Percentiles rank a stretch among this genome's conserved stretches.
These are phyloP conservation scores for Calocybe gangraenosa DNA, from an alignment of 768 basidiomycete genomes.

Conservation along the genomic window DNA sequence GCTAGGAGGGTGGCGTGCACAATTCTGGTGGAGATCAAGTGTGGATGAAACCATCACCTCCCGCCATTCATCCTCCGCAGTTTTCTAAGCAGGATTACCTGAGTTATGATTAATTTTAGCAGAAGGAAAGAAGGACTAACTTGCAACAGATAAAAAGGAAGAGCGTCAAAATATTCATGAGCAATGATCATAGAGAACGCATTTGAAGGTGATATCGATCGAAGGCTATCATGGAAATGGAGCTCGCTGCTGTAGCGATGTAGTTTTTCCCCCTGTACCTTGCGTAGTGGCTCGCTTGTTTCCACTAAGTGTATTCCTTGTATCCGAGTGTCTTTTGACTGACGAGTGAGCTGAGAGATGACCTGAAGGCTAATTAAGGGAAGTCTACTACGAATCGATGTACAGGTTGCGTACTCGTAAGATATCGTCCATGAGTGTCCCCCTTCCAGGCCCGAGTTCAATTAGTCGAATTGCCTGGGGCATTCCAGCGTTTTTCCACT, in stretches of 20 bases:
- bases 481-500: slow-evolving; percentile 57
- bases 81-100: slow-evolving; percentile 48
- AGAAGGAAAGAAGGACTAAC: slow-evolving; percentile 33
- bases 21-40: slow-evolving; percentile 16
- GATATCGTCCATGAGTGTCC: slow-evolving; percentile 88
- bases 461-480: slow-evolving; percentile 61
- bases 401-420: slow-evolving; percentile 58
- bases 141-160: slow-evolving; percentile 88
- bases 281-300: slow-evolving; percentile 64
- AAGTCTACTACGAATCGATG: neutral
- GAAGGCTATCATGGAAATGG: slow-evolving; percentile 71
- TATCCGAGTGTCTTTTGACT: slow-evolving; percentile 26
- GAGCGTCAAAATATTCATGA: slow-evolving; percentile 96
- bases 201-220: slow-evolving; percentile 52
- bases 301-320: slow-evolving; percentile 74
- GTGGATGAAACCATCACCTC: slow-evolving; percentile 72
- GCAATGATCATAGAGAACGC: slow-evolving; percentile 84
- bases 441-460: slow-evolving; percentile 92
- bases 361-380: slow-evolving; percentile 32
- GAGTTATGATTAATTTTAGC: neutral
- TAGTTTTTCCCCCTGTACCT: slow-evolving; percentile 57
- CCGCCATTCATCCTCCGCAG: slow-evolving; percentile 65
- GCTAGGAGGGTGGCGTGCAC: neutral
- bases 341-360: slow-evolving; percentile 40
- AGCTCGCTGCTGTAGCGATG: slow-evolving; percentile 28